Evolutionary conservation across 257 asterid genomes (phyloP), one percentile per base, ranked within the genome.

Genomic region (Nicotiana sylvestris): DNA sequence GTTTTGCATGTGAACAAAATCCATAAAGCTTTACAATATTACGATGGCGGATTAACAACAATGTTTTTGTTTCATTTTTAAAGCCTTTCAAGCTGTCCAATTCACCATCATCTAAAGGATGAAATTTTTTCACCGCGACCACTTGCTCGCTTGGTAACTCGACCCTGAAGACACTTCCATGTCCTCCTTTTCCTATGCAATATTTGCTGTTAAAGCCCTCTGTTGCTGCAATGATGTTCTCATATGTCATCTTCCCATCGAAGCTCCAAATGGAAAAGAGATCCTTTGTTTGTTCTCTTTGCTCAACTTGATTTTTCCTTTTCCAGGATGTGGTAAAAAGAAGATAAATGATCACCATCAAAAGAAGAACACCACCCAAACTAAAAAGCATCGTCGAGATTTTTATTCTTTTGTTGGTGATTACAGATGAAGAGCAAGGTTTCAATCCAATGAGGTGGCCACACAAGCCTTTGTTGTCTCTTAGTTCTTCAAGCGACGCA

Each of bases 1-100:
- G 87, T 7, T 66, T 53, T 4, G 43, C 21, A 33, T 86, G 86
- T 1, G 87, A 84, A 81, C 87, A 88, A 81, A 78, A 88, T 4
- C 89, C 91, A 60, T 77, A 76, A 12, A 88, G 86, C 80, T 83
- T 88, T 74, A 88, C 86, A 53, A 88, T 87, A 68, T 85, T 83
- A 4, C 85, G 82, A 82, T 89, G 90, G 35, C 85, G 76, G 66
- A 85, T 66, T 65, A 57, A 58, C 56, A 88, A 78, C 74, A 88
- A 60, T 43, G 87, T 61, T 9, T 66, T 82, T 35, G 84, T 80
- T 68, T 85, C 90, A 66, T 80, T 87, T 57, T 39, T 17, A 53
- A 83, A 87, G 55, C 83, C 7, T 17, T 55, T 83, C 4, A 32
- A 25, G 27, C 62, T 12, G 11, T 12, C 8, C 76, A 65, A 18